Conservation (phyloP, 768 basidiomycete species). For the Multifurca ochricompacta region DNA sequence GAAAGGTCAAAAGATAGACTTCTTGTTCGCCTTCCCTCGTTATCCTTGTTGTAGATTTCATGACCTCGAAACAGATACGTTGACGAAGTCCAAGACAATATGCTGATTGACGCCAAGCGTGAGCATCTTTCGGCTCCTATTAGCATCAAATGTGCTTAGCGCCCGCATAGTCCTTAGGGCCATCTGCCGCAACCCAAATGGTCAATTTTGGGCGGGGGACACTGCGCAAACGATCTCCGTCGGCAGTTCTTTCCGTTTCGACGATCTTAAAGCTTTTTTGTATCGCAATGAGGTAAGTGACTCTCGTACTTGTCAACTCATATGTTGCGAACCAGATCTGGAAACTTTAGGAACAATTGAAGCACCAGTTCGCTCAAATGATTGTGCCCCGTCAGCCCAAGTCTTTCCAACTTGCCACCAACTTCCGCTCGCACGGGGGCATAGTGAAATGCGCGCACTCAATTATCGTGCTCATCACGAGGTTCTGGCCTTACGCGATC, state of each 20-base stretch:
- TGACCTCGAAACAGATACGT: constrained; percentile 43
- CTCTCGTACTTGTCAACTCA: background rate
- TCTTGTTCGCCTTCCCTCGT: background rate
- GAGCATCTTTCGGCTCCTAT: constrained; percentile 18
- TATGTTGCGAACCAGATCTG: background rate
- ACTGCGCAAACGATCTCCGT: constrained; percentile 70
- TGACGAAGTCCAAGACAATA: constrained; percentile 61
- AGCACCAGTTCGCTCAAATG: background rate
- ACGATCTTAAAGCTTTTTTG: constrained; percentile 60
- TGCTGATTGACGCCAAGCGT: constrained; percentile 58
- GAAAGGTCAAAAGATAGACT: constrained; percentile 11
- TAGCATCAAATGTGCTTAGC: background rate
- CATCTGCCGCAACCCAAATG: constrained; percentile 53
- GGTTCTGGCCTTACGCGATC: constrained; percentile 29
- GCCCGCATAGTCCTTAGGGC: constrained; percentile 44
- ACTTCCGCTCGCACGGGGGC: constrained; percentile 32
- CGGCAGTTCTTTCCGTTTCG: constrained; percentile 62
- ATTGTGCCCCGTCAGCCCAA: constrained; percentile 10
- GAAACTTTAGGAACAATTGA: background rate
- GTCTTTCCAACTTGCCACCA: constrained; percentile 28
- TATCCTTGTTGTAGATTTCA: background rate
- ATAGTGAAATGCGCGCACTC: constrained; percentile 30
- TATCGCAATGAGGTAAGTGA: constrained; percentile 47
- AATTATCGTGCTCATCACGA: constrained; percentile 26
- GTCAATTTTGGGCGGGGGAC: constrained; percentile 75